Base-by-base conservation (phyloP, 805 yeast species). In the Lachancea dasiensis region DNA sequence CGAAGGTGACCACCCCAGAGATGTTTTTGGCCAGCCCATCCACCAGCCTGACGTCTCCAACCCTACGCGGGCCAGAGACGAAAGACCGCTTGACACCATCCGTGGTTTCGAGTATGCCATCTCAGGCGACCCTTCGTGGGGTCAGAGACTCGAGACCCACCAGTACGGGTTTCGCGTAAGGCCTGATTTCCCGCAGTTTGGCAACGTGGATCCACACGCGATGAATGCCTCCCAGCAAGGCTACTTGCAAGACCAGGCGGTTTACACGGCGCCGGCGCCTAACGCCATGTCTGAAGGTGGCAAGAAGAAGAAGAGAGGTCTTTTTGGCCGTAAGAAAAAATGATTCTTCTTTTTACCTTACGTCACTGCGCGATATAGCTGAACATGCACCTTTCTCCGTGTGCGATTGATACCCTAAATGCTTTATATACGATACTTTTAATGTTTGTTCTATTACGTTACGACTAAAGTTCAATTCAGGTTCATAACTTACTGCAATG, bases 21-120 rank as follows among this genome's bases (percentile, higher is more conserved):
- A 92, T 60, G 78, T 86, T 29, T 90, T 89, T 60, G 99, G 99
- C 15, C 74, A 75, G 42, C 77, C 81, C 5, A 92, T 92, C 52
- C 57, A 56, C 3, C 77, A 76, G 46, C 84, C 94, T 6, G 99
- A 92, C 59, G 70, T 82, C 49, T 86, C 95, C 26, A 92, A 92
- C 58, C 99, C 99, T 20, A 80, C 96, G 5, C 75, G 99, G 54
- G 65, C 83, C 15, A 76, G 98, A 62, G 90, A 89, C 60, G 99
- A 92, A 64, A 77, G 99, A 54, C 99, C 99, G 3, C 67, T 92
- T 52, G 99, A 94, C 61, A 92, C 99, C 2, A 89, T 92, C 53
- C 73, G 97, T 51, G 72, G 85, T 4, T 92, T 92, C 63, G 97
- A 92, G 67, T 92, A 81, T 57, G 80, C 97, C 26, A 87, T 92